phyloP scores from a whole-genome alignment of 495 filamentous ascomycete species.

The Parathielavia hyrcaniae region DNA sequence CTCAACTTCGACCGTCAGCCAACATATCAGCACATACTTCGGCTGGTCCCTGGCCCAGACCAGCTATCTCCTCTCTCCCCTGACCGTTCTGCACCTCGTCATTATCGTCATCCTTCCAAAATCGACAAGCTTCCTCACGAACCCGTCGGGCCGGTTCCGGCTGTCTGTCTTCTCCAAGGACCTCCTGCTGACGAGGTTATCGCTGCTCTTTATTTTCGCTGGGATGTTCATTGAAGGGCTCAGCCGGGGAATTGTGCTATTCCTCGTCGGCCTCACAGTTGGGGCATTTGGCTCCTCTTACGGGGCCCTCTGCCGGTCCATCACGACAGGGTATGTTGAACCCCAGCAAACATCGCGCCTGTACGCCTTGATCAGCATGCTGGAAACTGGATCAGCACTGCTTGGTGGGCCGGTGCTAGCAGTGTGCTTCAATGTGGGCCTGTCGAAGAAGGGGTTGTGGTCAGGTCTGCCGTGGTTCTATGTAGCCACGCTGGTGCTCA shows the following conservation, averaged over 20 bases:
- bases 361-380: constrained; percentile 51
- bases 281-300: constrained; percentile 52
- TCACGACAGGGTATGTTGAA: constrained; percentile 49
- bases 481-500: constrained; percentile 38
- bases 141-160: constrained; percentile 24
- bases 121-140: constrained; percentile 35
- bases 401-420: constrained; percentile 50
- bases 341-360: constrained; percentile 50
- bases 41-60: constrained; percentile 50
- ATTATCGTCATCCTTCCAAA: constrained; percentile 47
- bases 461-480: constrained; percentile 51
- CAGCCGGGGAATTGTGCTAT: constrained; percentile 45
- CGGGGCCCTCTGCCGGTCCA: constrained; percentile 37
- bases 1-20: constrained; percentile 44
- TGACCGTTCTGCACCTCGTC: constrained; percentile 46
- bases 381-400: constrained; percentile 50
- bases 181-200: constrained; percentile 45
- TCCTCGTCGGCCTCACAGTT: constrained; percentile 50
- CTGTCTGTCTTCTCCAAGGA: constrained; percentile 46
- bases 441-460: constrained; percentile 47
- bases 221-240: constrained; percentile 24
- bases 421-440: constrained; percentile 47
- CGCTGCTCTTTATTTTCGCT: constrained; percentile 38
- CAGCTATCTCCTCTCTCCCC: constrained; percentile 47
- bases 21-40: constrained; percentile 55